A percentile compares a stretch with the other conserved stretches of the same genome.
These are phyloP conservation scores for Chalara sp. DNA, from an alignment of 2,329 filamentous ascomycete species.

Conservation along the genomic window DNA sequence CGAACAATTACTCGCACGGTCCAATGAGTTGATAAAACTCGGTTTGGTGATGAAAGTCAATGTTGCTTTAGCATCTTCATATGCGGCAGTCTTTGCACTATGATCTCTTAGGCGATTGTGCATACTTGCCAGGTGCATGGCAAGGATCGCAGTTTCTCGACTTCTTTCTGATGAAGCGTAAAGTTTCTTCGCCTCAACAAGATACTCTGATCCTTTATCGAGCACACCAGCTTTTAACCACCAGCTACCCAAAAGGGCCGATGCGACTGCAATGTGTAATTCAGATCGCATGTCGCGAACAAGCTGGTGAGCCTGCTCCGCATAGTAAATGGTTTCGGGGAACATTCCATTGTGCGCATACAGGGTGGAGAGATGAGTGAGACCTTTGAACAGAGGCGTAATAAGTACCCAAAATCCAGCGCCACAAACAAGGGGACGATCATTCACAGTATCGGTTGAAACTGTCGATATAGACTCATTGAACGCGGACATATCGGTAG, in stretches of 20 bases:
- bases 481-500: conserved; percentile 27
- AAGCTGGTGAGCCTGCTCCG: conserved; percentile 75
- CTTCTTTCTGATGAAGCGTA: conserved; percentile 40
- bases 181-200: conserved; percentile 45
- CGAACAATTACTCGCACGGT: conserved; percentile 2
- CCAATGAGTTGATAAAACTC: conserved; percentile 23
- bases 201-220: conserved; percentile 48
- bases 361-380: conserved; percentile 68
- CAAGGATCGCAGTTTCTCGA: conserved; percentile 39
- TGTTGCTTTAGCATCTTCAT: conserved; percentile 39
- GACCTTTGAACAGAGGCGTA: conserved; percentile 61
- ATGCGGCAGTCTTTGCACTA: conserved; percentile 40
- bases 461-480: conserved; percentile 25
- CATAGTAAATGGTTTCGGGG: conserved; percentile 82
- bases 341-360: conserved; percentile 83
- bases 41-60: conserved; percentile 36
- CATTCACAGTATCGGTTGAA: conserved; percentile 33
- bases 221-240: conserved; percentile 51
- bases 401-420: conserved; percentile 77
- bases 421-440: conserved; percentile 35
- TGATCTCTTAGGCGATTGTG: conserved; percentile 39
- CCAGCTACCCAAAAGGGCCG: conserved; percentile 48
- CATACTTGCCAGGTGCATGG: conserved; percentile 50
- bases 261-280: conserved; percentile 43
- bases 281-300: conserved; percentile 35